phyloP scores from a whole-genome alignment of 2,329 filamentous ascomycete genomes.

The Dryadomyces quercus-mongolicae region DNA sequence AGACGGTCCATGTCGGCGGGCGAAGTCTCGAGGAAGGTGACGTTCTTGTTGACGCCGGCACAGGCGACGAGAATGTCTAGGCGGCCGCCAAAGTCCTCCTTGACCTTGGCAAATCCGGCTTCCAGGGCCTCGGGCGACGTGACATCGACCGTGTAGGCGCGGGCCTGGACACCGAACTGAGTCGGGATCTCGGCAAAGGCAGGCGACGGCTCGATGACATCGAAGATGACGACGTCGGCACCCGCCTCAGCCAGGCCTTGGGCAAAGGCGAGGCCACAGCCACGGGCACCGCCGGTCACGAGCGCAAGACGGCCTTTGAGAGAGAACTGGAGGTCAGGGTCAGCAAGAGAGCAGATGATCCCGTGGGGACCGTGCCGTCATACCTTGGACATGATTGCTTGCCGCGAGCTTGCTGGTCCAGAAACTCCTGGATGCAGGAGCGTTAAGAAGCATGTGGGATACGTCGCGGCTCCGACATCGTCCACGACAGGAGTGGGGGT shows the following conservation, averaged over 20 bases:
- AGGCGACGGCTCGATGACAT: slow-evolving; percentile 5
- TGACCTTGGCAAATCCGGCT: slow-evolving; percentile 2
- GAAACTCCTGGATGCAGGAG: no score
- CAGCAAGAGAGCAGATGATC: no score
- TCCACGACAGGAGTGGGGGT: not conserved
- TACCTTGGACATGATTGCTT: not conserved
- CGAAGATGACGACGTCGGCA: slow-evolving; percentile 20
- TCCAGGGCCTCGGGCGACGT: not conserved
- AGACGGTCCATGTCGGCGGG: slow-evolving; percentile 8
- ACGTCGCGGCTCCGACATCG: not conserved
- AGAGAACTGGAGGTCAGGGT: slow-evolving; percentile 8
- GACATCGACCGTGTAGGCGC: slow-evolving; percentile 9
- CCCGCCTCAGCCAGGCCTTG: slow-evolving; percentile 66
- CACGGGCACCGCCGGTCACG: slow-evolving; percentile 59
- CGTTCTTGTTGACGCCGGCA: slow-evolving; percentile 11
- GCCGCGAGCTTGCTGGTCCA: not conserved
- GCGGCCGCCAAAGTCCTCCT: slow-evolving; percentile 7
- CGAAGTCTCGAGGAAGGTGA: slow-evolving; percentile 10
- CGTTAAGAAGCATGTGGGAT: not conserved
- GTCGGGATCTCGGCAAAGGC: slow-evolving; percentile 2
- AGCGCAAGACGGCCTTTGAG: slow-evolving; percentile 40
- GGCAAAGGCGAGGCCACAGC: slow-evolving; percentile 61
- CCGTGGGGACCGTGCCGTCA: no score
- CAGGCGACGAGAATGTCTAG: slow-evolving; percentile 12
- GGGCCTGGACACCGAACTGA: slow-evolving; percentile 6